phyloP scores from a whole-genome alignment of 179 eudicot species.

The Beta lomatogona region DNA sequence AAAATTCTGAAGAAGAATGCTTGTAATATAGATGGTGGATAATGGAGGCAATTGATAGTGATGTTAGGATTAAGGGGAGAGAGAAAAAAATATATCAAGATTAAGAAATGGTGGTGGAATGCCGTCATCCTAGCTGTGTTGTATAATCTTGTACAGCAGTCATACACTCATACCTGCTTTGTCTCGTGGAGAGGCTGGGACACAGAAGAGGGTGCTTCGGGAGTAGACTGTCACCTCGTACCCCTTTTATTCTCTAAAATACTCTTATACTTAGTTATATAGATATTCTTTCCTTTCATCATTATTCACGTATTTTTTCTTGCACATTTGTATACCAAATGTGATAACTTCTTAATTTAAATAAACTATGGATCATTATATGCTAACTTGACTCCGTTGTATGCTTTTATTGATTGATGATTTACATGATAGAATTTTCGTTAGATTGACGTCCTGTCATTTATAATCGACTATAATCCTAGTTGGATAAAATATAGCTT shows the following conservation, averaged over 20 bases:
- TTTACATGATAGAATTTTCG: background rate
- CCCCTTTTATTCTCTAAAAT: background rate
- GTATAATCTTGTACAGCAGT: background rate
- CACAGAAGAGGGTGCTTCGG: background rate
- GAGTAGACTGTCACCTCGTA: background rate
- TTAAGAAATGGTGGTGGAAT: background rate
- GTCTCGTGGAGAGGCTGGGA: background rate
- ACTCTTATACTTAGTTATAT: background rate
- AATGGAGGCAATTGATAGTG: background rate
- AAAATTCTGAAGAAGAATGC: background rate
- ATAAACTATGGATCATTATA: background rate
- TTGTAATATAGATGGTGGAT: background rate
- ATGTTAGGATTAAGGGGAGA: background rate
- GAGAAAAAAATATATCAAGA: background rate
- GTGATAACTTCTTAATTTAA: background rate
- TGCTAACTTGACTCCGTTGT: background rate
- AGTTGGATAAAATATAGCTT: background rate
- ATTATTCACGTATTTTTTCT: background rate
- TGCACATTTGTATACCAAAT: background rate
- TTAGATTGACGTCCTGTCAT: background rate
- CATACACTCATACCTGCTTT: background rate
- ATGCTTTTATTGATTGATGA: background rate
- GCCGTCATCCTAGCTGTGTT: background rate
- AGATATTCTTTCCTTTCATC: background rate
- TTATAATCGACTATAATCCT: background rate